Evolutionary conservation across 306 rosid species (phyloP).

Genomic region (Cyamopsis tetragonoloba): DNA sequence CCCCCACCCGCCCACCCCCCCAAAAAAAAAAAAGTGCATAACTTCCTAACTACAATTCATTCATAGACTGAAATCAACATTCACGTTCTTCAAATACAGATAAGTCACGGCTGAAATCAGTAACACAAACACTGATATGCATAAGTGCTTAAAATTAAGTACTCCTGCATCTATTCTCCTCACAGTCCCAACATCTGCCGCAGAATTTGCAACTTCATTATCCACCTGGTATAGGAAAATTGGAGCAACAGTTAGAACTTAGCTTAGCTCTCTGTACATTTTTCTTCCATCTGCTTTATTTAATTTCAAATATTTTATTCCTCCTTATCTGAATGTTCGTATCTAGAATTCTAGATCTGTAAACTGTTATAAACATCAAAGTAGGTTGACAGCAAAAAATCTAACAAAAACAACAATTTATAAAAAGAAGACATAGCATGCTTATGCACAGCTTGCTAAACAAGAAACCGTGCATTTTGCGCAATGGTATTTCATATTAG

Average conservation of each 20-base stretch:
- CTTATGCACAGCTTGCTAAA: neutral
- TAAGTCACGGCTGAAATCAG: conserved; percentile 47
- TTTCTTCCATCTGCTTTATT: conserved; percentile 1
- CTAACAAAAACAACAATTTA: neutral
- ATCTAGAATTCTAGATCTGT: no score
- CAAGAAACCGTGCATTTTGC: neutral
- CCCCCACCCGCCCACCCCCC: neutral
- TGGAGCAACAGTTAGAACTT: conserved; percentile 7
- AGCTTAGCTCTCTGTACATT: neutral
- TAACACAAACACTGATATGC: conserved; percentile 41
- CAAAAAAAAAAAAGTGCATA: neutral
- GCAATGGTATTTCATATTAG: neutral
- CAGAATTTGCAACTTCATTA: conserved; percentile 26
- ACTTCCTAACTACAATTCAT: neutral
- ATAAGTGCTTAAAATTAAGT: conserved; percentile 46
- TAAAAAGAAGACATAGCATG: neutral
- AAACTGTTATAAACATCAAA: neutral
- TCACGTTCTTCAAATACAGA: conserved; percentile 24
- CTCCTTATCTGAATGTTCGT: neutral
- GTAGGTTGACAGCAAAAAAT: neutral
- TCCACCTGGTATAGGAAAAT: conserved; percentile 39
- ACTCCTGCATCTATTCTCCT: conserved; percentile 84
- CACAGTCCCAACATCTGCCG: conserved; percentile 42
- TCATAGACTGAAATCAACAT: conserved; percentile 26
- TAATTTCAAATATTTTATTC: neutral